Evolutionary conservation across 768 basidiomycete species (phyloP).

Genomic region (Boletus insuetus): DNA sequence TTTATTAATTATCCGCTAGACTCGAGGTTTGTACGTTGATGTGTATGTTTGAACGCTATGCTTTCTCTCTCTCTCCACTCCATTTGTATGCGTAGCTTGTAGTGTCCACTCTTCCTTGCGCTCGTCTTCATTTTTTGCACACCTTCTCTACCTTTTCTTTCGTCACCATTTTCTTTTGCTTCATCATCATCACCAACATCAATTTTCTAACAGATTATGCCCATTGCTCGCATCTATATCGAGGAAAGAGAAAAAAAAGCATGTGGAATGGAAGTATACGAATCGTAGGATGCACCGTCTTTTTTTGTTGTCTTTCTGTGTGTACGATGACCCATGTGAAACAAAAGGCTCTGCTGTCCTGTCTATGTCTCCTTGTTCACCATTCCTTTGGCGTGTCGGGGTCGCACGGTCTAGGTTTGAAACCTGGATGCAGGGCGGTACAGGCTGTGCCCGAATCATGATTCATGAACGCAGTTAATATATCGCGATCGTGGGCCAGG

Average conservation of each 20-base stretch:
- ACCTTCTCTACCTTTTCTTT: too few relatives aligned
- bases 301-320: neutral
- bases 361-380: too few relatives aligned
- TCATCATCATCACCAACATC: too few relatives aligned
- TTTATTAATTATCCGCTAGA: constrained; percentile 17
- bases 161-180: too few relatives aligned
- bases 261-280: constrained; percentile 9
- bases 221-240: constrained; percentile 9
- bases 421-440: too few relatives aligned
- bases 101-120: constrained; percentile 4
- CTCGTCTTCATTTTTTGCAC: neutral
- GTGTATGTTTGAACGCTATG: constrained; percentile 25
- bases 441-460: too few relatives aligned
- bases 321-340: constrained; percentile 5
- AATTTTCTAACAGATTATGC: neutral
- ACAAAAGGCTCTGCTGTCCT: too few relatives aligned
- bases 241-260: constrained; percentile 4
- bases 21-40: constrained; percentile 22
- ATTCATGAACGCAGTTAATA: too few relatives aligned
- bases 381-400: too few relatives aligned
- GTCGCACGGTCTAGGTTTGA: too few relatives aligned
- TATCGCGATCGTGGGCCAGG: too few relatives aligned
- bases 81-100: constrained; percentile 31
- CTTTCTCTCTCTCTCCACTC: constrained; percentile 10
- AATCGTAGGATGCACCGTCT: constrained; percentile 2